A percentile compares a stretch with the other conserved stretches of the same genome.
These are phyloP conservation scores for Rehmannia glutinosa DNA, from an alignment of 257 asterid species.

Conservation along the genomic window DNA sequence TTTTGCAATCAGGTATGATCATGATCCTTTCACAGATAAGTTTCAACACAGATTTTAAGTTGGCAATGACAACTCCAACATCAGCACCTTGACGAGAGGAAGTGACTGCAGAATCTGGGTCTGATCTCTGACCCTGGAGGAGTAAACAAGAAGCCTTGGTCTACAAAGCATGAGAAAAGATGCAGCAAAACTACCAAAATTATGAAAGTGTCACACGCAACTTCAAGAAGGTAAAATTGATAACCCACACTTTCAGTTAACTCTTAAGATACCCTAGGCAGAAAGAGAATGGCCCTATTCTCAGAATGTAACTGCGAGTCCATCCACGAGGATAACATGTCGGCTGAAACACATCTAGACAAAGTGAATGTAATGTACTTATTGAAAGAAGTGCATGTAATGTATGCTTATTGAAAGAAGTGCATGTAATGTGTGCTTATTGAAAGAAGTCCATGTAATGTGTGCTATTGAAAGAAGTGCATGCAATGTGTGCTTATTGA, in stretches of 20 bases:
- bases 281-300: conserved; percentile 6
- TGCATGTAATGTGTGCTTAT: background rate
- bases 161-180: conserved; percentile 6
- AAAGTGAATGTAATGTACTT: conserved; percentile 17
- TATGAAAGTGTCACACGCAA: background rate
- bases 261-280: conserved; percentile 1
- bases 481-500: too few species aligned
- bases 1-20: conserved; percentile 89
- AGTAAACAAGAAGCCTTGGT: conserved; percentile 15
- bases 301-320: conserved; percentile 1
- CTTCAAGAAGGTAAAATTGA: conserved; percentile 3
- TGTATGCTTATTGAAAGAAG: background rate
- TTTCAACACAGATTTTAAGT: conserved; percentile 77
- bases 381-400: conserved; percentile 2
- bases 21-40: conserved; percentile 85
- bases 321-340: background rate
- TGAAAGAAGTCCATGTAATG: background rate
- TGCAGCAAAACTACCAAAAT: background rate
- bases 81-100: conserved; percentile 98
- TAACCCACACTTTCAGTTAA: background rate
- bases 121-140: conserved; percentile 82
- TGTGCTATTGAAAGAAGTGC: too few species aligned
- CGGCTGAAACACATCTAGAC: background rate
- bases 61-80: conserved; percentile 75
- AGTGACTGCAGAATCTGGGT: conserved; percentile 86